Conservation (phyloP, 805 yeast genomes). For the Saturnispora ahearnii region DNA sequence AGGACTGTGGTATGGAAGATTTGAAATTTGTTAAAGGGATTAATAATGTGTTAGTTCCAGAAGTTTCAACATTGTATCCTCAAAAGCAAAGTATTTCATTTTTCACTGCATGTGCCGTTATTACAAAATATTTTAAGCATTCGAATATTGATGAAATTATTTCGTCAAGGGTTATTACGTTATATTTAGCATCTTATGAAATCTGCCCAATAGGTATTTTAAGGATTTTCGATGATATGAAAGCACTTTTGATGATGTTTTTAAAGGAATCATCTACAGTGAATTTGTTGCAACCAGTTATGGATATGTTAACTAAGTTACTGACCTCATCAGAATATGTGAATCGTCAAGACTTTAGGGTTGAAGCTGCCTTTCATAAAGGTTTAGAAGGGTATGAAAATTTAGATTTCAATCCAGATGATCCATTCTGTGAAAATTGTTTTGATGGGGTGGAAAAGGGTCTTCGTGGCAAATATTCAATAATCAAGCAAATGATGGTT, state of each 20-base stretch:
- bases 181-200: conserved; percentile 13
- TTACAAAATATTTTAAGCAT: conserved; percentile 16
- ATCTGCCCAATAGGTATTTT: conserved; percentile 14
- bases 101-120: conserved; percentile 13
- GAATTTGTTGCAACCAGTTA: conserved; percentile 17
- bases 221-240: conserved; percentile 15
- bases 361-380: conserved; percentile 17
- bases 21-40: conserved; percentile 27
- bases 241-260: conserved; percentile 18
- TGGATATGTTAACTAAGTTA: conserved; percentile 20
- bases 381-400: conserved; percentile 17
- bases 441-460: neutral
- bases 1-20: conserved; percentile 27
- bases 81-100: conserved; percentile 10
- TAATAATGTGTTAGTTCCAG: conserved; percentile 32
- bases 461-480: neutral
- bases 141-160: conserved; percentile 20
- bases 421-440: conserved; percentile 8
- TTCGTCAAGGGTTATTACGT: conserved; percentile 18
- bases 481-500: conserved; percentile 11
- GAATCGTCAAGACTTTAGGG: conserved; percentile 15
- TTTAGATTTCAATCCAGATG: conserved; percentile 12
- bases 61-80: conserved; percentile 16
- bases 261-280: conserved; percentile 19
- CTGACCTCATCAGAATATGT: conserved; percentile 27